phyloP scores from a whole-genome alignment of 2,329 filamentous ascomycete genomes.

The Penicillium oxalicum region DNA sequence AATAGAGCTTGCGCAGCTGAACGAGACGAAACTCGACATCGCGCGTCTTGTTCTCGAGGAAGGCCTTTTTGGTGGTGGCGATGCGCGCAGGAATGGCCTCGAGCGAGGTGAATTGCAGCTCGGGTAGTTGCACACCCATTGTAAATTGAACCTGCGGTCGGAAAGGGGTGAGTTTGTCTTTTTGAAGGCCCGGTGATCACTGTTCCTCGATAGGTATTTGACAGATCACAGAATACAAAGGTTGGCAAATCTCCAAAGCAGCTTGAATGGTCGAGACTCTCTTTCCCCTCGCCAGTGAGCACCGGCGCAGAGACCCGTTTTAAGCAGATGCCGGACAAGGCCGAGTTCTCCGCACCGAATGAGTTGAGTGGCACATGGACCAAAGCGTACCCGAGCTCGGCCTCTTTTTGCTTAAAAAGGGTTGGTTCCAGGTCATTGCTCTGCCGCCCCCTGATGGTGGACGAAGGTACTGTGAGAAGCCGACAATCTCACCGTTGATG shows the following conservation, averaged over 20 bases:
- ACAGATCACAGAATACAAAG: background rate
- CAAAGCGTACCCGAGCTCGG: too few relatives aligned
- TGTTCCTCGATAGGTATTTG: too few relatives aligned
- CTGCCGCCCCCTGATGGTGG: background rate
- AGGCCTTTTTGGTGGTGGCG: conserved; percentile 60
- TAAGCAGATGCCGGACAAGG: background rate
- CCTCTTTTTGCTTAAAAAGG: too few relatives aligned
- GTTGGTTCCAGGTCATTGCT: background rate
- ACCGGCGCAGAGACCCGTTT: background rate
- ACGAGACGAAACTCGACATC: conserved; percentile 72
- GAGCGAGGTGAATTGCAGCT: conserved; percentile 57
- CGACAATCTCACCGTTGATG: too few relatives aligned
- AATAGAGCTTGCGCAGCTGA: conserved; percentile 92
- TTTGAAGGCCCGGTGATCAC: too few relatives aligned
- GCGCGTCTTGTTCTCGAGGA: conserved; percentile 73
- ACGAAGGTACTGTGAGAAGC: too few relatives aligned
- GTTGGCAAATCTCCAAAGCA: background rate
- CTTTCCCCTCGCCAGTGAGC: background rate
- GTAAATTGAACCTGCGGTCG: too few relatives aligned
- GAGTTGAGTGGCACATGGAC: conserved; percentile 8
- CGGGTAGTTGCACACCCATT: conserved; percentile 34
- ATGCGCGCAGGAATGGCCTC: conserved; percentile 60
- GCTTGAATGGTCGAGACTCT: background rate
- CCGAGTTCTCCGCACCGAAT: conserved; percentile 7
- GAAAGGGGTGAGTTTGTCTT: too few relatives aligned